Conservation (phyloP, 108 stramenopile species). For the Skeletonema marinoi region DNA sequence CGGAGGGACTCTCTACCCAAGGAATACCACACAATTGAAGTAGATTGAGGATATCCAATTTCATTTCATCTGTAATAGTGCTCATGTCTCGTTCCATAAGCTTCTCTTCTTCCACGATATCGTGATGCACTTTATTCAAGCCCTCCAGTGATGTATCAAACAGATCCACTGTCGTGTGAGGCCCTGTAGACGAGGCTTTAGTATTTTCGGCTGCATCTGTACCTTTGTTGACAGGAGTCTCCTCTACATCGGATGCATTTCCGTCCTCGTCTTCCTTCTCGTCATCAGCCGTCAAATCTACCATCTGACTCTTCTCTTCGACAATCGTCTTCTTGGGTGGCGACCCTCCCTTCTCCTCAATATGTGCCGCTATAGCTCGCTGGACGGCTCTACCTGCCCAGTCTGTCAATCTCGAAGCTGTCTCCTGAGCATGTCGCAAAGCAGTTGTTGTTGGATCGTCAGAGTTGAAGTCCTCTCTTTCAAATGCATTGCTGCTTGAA, state of each 20-base stretch:
- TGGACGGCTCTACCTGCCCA: conserved; percentile 95
- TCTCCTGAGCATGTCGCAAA: conserved; percentile 77
- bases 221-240: neutral
- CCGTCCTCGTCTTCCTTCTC: conserved; percentile 7
- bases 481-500: neutral
- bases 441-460: conserved; percentile 61
- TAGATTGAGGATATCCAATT: conserved; percentile 85
- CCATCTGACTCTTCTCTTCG: neutral
- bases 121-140: conserved; percentile 33
- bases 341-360: conserved; percentile 38
- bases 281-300: conserved; percentile 14
- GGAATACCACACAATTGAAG: conserved; percentile 94
- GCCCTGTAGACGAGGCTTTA: neutral
- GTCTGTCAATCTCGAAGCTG: conserved; percentile 80
- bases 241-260: neutral
- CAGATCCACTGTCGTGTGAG: conserved; percentile 9
- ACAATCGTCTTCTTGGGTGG: conserved; percentile 14
- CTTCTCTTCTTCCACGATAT: conserved; percentile 53
- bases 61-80: conserved; percentile 95
- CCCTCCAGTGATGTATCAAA: conserved; percentile 50
- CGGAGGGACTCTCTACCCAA: conserved; percentile 95
- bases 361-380: conserved; percentile 78
- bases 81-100: conserved; percentile 76
- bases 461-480: conserved; percentile 16
- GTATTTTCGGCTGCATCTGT: conserved; percentile 3